Evolutionary conservation across 164 flowering plant genomes (phyloP).

Genomic region (Pachysandra terminalis): DNA sequence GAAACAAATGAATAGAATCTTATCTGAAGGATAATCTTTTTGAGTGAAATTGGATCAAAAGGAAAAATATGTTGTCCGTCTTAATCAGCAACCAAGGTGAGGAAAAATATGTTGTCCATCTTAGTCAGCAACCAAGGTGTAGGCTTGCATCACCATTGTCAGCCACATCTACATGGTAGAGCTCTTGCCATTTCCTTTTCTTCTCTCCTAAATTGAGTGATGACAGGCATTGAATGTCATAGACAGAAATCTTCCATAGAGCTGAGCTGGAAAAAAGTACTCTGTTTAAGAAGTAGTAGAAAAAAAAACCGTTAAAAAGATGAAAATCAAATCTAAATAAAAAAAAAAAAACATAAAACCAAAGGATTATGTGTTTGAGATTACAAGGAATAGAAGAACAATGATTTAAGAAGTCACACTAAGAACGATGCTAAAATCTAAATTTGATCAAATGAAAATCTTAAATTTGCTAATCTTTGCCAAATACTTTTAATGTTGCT

Average conservation of each 20-base stretch:
- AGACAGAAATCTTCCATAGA: neutral
- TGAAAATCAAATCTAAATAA: too few relatives aligned
- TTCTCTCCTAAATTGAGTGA: neutral
- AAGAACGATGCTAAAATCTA: neutral
- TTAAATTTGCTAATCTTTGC: neutral
- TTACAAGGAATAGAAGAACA: too few relatives aligned
- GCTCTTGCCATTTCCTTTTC: neutral
- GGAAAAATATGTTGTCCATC: too few relatives aligned
- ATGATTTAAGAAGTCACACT: neutral
- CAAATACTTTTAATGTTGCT: neutral
- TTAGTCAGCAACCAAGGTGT: too few relatives aligned
- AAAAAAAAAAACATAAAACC: too few relatives aligned
- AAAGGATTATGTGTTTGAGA: too few relatives aligned
- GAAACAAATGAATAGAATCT: too few relatives aligned
- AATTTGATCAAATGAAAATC: neutral
- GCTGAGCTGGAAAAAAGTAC: neutral
- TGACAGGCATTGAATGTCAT: neutral
- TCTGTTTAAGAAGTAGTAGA: neutral
- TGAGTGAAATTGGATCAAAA: too few relatives aligned
- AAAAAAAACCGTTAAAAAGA: neutral
- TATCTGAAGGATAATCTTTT: too few relatives aligned
- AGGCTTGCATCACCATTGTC: neutral
- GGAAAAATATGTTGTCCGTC: neutral
- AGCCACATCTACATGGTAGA: neutral
- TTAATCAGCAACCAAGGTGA: neutral